Evolutionary conservation across 805 yeast genomes (phyloP).

Genomic region (Starmerella vaccinii): DNA sequence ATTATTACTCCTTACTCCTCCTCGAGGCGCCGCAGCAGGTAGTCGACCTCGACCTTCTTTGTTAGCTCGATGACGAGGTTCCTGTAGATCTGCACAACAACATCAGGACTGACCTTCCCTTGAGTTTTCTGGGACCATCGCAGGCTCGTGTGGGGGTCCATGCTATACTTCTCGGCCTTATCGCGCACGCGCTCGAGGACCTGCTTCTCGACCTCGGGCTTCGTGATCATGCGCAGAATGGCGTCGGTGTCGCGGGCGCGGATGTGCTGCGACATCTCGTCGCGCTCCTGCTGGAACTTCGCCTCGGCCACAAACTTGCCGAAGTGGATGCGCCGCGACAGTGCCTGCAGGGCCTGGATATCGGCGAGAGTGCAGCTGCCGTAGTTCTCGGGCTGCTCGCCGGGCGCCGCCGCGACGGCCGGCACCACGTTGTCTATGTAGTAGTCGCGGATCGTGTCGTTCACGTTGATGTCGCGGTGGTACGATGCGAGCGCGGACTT

Average conservation of each 20-base stretch:
- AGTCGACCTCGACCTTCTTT: conserved; percentile 89
- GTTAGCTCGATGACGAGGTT: conserved; percentile 89
- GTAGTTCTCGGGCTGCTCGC: conserved; percentile 73
- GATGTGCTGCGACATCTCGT: conserved; percentile 54
- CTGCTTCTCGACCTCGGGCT: conserved; percentile 72
- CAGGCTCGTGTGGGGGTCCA: conserved; percentile 59
- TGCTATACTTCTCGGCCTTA: conserved; percentile 80
- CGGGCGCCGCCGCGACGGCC: conserved; percentile 48
- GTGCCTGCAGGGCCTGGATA: conserved; percentile 75
- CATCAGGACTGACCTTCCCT: conserved; percentile 71
- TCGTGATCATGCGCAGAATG: conserved; percentile 73
- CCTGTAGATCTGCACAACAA: conserved; percentile 71
- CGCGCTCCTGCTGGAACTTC: conserved; percentile 63
- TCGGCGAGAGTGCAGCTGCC: conserved; percentile 83
- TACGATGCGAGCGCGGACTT: conserved; percentile 71
- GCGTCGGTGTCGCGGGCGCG: conserved; percentile 55
- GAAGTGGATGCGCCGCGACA: conserved; percentile 88
- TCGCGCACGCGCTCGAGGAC: conserved; percentile 66
- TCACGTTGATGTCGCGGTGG: conserved; percentile 65
- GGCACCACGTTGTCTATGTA: conserved; percentile 74
- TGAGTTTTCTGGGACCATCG: conserved; percentile 53
- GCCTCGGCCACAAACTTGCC: conserved; percentile 98
- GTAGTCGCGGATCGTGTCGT: conserved; percentile 51
- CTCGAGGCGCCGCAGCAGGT: conserved; percentile 71
- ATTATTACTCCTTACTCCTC: not conserved